Base-by-base conservation (phyloP, 768 basidiomycete genomes). In the Lyophyllum shimeji region DNA sequence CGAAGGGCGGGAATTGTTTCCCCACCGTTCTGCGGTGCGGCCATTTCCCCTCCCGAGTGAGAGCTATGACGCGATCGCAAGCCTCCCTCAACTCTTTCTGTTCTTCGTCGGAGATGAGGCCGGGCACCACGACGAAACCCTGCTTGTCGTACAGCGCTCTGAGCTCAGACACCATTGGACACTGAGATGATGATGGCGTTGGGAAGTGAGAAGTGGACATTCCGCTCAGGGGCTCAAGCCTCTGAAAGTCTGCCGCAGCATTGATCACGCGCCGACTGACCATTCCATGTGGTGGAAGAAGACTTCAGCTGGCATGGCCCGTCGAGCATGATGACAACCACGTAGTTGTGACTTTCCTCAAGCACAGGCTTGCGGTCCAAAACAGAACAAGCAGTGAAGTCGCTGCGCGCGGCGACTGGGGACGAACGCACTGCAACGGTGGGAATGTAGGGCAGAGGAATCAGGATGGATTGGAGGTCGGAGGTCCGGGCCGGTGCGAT, bases 1-100 rank as follows among this genome's bases (percentile, higher is more conserved):
- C 84, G 61, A 78, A 91, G 0, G 89, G 90, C 2, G 90, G 89
- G 58, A 91, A 92, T 66, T 90, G 87, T 57, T 85, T 86, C 1
- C 90, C 90, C 17, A 92, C 86, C 0, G 83, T 85, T 33, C 90
- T 80, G 3, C 87, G 76, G 60, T 86, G 76, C 0, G 81, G 72
- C 90, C 89, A 92, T 2, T 66, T 57, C 1, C 87, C 87, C 0
- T 72, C 50, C 4, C 89, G 82, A 0, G 88, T 87, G 25, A 74
- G 76, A 18, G 69, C 63, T 21, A 84, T 75, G 2, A 74, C 79
- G 20, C 77, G 70, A 13, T 78, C 77, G 56, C 81, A 82, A 3
- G 89, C 87, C 0, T 64, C 67, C 51, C 72, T 65, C 17, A 90
- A 76, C 1, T 65, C 64, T 1, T 63, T 50, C 50, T 77, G 68